Conservation (phyloP, 805 yeast genomes). For the Torulaspora indica region DNA sequence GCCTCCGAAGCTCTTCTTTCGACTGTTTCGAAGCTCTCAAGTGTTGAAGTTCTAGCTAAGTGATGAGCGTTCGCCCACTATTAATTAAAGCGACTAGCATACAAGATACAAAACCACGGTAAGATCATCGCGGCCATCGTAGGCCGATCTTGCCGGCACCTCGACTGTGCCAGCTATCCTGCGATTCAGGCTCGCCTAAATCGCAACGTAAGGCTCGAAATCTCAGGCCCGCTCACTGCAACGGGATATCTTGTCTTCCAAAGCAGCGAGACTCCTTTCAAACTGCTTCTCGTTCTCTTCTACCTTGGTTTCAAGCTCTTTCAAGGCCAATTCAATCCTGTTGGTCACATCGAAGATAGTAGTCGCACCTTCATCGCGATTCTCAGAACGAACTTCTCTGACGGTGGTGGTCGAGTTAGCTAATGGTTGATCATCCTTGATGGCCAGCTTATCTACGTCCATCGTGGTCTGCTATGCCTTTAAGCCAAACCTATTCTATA, state of each 20-base stretch:
- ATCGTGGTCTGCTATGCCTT: conserved; percentile 3
- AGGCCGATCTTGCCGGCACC: background rate
- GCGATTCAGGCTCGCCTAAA: background rate
- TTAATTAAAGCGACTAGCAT: background rate
- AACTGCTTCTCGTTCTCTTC: conserved; percentile 24
- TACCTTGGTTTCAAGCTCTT: conserved; percentile 18
- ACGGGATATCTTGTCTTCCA: conserved; percentile 24
- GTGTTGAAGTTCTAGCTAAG: background rate
- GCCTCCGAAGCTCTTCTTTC: background rate
- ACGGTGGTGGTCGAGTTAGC: conserved; percentile 9
- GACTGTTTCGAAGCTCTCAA: background rate
- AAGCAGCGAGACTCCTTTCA: conserved; percentile 13
- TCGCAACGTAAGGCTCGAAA: background rate
- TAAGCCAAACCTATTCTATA: background rate
- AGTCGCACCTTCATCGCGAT: conserved; percentile 6
- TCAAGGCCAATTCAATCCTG: conserved; percentile 27
- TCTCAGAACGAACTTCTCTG: background rate
- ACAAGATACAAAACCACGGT: background rate
- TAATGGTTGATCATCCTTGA: conserved; percentile 10
- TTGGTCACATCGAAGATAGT: conserved; percentile 32
- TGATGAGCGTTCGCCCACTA: background rate
- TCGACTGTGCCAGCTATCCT: background rate
- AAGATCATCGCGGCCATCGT: background rate
- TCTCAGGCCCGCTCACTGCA: conserved; percentile 8
- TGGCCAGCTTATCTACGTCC: conserved; percentile 10